Evolutionary conservation across 257 asterid species (phyloP), one percentile per base, ranked within the genome.

Genomic region (Ocimum tenuiflorum): DNA sequence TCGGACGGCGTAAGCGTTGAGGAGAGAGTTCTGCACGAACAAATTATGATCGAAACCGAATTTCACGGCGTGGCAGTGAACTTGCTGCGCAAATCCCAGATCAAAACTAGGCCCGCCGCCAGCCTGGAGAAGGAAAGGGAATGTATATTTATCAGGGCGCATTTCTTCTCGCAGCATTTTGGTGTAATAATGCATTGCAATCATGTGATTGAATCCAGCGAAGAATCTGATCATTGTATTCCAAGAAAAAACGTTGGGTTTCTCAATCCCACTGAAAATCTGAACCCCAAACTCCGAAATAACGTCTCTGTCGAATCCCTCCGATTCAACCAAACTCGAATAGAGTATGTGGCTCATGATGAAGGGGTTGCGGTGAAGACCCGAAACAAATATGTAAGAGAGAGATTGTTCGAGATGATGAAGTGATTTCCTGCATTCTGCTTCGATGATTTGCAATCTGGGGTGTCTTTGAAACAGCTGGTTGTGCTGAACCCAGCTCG

Each of bases 231-330:
- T 77, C 74, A 79, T 67, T 9, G 85, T 78, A 33, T 81, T 83
- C 89, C 89, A 78, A 19, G 89, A 80, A 41, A 81, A 81, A 5
- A 39, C 7, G 47, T 81, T 81, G 74, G 89, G 87, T 13, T 64
- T 63, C 6, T 58, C 65, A 27, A 79, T 78, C 14, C 42, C 64
- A 56, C 71, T 22, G 49, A 83, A 81, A 19, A 81, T 67, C 45
- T 27, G 62, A 63, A 72, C 62, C 8, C 89, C 86, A 24, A 80
- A 62, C 17, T 54, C 56, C 5, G 72, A 60, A 15, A 31, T 71
- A 22, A 46, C 53, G 58, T 8, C 20, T 31, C 35, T 36, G 12
- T 68, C 14, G 56, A 15, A 52, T 42, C 51, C 60, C 33, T 66
- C 76, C 46, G 55, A 54, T 63, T 76, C 81, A 45, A 74, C 42